A percentile compares a stretch with the other conserved stretches of the same genome.
These are phyloP conservation scores for Magnusiomyces suaveolens DNA, from an alignment of 1,139 yeast genomes.

Conservation along the genomic window DNA sequence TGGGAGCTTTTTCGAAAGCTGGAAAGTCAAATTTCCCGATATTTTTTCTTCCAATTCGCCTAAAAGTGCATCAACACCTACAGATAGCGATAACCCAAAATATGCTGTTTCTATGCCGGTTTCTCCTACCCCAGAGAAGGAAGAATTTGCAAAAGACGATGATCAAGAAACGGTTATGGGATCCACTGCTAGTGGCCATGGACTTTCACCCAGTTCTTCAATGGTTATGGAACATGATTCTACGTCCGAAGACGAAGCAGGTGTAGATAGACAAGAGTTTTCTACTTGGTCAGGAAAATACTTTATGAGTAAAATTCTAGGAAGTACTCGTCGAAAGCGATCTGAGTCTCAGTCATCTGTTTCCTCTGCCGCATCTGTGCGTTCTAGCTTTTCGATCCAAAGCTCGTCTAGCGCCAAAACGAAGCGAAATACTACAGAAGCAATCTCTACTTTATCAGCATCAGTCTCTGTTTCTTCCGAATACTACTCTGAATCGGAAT, in stretches of 20 bases:
- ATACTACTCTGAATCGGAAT: not conserved
- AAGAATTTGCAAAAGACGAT: not conserved
- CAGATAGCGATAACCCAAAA: not conserved
- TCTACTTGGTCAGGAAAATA: not conserved
- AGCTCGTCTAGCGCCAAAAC: not conserved
- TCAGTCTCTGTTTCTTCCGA: not conserved
- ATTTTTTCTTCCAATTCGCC: conserved; percentile 2
- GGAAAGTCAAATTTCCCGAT: conserved; percentile 4
- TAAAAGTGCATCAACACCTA: not conserved
- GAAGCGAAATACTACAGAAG: not conserved
- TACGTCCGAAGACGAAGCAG: not conserved
- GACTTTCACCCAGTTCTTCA: not conserved
- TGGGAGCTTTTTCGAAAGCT: conserved; percentile 7
- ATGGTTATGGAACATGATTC: not conserved
- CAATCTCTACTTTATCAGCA: not conserved
- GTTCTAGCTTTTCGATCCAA: not conserved
- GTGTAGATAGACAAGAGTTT: not conserved
- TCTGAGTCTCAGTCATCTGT: conserved; percentile 2
- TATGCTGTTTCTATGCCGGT: not conserved
- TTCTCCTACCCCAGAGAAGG: not conserved
- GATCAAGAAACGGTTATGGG: not conserved
- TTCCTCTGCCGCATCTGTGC: conserved; percentile 5
- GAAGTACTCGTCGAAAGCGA: conserved; percentile 2
- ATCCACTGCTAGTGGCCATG: not conserved
- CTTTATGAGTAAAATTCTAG: conserved; percentile 1